phyloP scores from a whole-genome alignment of 108 stramenopile species.

The Skeletonema costatum region DNA sequence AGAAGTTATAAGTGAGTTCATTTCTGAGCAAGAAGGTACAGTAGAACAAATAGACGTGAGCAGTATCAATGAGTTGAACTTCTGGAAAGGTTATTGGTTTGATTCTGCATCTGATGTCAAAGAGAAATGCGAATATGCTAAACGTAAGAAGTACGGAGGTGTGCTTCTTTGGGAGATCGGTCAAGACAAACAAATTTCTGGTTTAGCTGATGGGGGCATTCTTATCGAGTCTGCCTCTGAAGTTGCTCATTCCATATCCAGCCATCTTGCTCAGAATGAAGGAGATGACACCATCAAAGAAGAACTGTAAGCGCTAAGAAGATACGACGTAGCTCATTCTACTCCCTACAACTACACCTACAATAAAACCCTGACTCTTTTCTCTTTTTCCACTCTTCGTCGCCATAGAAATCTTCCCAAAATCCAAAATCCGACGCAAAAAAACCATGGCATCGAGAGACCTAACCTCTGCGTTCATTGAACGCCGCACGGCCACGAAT shows the following conservation, averaged over 20 bases:
- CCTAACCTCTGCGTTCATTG: constrained; percentile 76
- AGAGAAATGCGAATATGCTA: constrained; percentile 58
- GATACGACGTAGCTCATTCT: no score
- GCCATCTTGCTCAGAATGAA: no score
- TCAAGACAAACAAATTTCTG: constrained; percentile 59
- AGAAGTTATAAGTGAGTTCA: constrained; percentile 60
- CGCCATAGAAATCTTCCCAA: no score
- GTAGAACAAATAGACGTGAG: neutral
- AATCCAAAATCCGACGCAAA: no score
- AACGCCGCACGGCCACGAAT: constrained; percentile 75
- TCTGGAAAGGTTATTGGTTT: constrained; percentile 47
- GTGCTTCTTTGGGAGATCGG: constrained; percentile 84
- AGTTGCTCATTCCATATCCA: no score
- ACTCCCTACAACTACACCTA: no score
- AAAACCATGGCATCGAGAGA: constrained; percentile 89
- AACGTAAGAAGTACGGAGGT: constrained; percentile 43
- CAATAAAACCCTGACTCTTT: no score
- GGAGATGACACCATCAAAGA: no score
- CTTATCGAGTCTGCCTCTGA: neutral
- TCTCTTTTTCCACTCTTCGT: no score
- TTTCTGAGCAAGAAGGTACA: constrained; percentile 10
- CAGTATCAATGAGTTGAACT: constrained; percentile 13
- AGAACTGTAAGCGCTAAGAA: no score
- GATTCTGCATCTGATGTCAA: constrained; percentile 55
- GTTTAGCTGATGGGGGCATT: constrained; percentile 34